Percentiles rank a stretch among this genome's conserved stretches.
These are phyloP conservation scores for Nymphaea colorata DNA, from an alignment of 164 flowering plant species.

Conservation along the genomic window DNA sequence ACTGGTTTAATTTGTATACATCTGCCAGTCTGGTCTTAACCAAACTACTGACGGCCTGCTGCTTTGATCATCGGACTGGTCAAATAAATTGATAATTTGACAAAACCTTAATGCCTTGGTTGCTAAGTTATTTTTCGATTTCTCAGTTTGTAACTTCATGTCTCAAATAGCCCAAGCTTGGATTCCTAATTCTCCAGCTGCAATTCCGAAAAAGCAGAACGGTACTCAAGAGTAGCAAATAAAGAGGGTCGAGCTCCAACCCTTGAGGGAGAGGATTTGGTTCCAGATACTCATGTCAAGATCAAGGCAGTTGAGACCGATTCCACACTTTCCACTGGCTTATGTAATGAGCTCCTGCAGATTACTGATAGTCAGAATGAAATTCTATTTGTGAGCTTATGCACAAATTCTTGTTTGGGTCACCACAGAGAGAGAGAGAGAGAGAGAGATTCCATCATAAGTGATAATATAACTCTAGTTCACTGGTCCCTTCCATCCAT, in stretches of 20 bases:
- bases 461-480: too few relatives aligned
- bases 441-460: too few relatives aligned
- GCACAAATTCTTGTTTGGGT: too few relatives aligned
- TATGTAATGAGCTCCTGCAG: conserved; percentile 67
- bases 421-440: too few relatives aligned
- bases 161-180: conserved; percentile 64
- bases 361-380: conserved; percentile 25
- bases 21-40: not conserved
- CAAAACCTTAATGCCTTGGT: not conserved
- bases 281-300: conserved; percentile 83
- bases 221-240: conserved; percentile 44
- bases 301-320: conserved; percentile 78
- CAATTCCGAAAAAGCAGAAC: conserved; percentile 47
- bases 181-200: conserved; percentile 73
- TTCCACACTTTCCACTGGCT: conserved; percentile 71
- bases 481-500: too few relatives aligned
- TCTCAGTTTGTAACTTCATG: conserved; percentile 72
- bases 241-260: conserved; percentile 36
- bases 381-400: too few relatives aligned
- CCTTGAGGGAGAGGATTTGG: conserved; percentile 78
- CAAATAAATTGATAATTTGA: not conserved
- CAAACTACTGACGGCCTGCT: too few relatives aligned
- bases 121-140: not conserved
- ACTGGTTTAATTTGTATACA: not conserved
- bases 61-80: not conserved